A percentile compares a stretch with the other conserved stretches of the same genome.
Conservation (phyloP, 768 basidiomycete species). For the Amanita thiersii region DNA sequence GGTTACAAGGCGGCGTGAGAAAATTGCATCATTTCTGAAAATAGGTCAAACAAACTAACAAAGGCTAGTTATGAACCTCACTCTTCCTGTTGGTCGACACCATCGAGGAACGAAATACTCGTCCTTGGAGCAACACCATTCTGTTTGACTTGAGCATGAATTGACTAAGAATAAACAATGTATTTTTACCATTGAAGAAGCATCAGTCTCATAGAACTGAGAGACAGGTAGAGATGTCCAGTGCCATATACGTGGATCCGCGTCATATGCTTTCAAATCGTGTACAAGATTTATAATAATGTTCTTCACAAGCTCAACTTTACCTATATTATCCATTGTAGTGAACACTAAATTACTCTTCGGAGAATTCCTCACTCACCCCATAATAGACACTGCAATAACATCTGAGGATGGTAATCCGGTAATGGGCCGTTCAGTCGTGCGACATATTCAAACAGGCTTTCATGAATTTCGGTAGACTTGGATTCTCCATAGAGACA, state of each 20-base stretch:
- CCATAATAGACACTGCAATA: constrained; percentile 90
- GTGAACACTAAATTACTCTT: neutral
- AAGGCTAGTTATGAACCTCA: constrained; percentile 19
- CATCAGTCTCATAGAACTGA: constrained; percentile 39
- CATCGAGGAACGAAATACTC: constrained; percentile 45
- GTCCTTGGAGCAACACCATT: neutral
- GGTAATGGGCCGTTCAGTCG: constrained; percentile 78
- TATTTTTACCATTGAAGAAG: constrained; percentile 10
- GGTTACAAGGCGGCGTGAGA: constrained; percentile 52
- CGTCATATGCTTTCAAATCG: constrained; percentile 21
- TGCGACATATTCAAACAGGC: constrained; percentile 78
- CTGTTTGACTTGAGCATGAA: neutral
- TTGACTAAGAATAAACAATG: neutral
- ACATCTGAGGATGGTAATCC: constrained; percentile 90
- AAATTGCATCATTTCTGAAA: constrained; percentile 32
- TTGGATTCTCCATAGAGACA: constrained; percentile 51
- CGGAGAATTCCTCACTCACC: constrained; percentile 36
- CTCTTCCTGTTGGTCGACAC: constrained; percentile 33
- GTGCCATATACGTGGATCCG: constrained; percentile 13
- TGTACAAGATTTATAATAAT: constrained; percentile 64
- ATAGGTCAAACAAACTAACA: neutral
- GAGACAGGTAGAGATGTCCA: constrained; percentile 54
- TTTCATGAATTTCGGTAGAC: constrained; percentile 21
- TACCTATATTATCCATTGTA: constrained; percentile 39
- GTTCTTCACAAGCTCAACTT: constrained; percentile 77